Conservation (phyloP, 2,329 filamentous ascomycete species). For the Zymoseptoria ardabiliae region DNA sequence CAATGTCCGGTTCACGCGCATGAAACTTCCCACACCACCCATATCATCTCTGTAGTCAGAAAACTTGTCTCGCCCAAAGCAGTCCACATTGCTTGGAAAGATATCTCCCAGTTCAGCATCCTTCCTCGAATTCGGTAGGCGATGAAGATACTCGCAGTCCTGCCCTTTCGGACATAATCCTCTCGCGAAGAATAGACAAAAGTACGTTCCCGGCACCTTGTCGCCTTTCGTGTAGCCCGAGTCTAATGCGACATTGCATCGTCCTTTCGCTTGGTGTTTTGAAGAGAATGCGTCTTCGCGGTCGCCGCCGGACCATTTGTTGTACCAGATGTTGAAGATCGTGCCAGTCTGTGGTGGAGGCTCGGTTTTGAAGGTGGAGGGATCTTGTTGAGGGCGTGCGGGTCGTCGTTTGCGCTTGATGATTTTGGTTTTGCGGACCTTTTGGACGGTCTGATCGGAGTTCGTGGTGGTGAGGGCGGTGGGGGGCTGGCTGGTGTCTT, state of each 20-base stretch:
- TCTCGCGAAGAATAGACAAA: slow-evolving; percentile 87
- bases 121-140: slow-evolving; percentile 57
- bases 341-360: slow-evolving; percentile 88
- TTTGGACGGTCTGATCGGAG: slow-evolving; percentile 32
- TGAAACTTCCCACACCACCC: slow-evolving; percentile 91
- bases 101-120: slow-evolving; percentile 62
- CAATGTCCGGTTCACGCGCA: slow-evolving; percentile 86
- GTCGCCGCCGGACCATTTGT: slow-evolving; percentile 96
- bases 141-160: slow-evolving; percentile 90
- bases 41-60: slow-evolving; percentile 94
- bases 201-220: slow-evolving; percentile 59
- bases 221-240: slow-evolving; percentile 46
- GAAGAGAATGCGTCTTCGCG: slow-evolving; percentile 84
- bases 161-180: slow-evolving; percentile 76
- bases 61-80: slow-evolving; percentile 89
- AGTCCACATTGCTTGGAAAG: slow-evolving; percentile 90
- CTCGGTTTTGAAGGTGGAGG: slow-evolving; percentile 72
- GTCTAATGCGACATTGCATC: slow-evolving; percentile 76
- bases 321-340: slow-evolving; percentile 98
- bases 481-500: slow-evolving; percentile 19
- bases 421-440: slow-evolving; percentile 78
- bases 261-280: slow-evolving; percentile 71
- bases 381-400: slow-evolving; percentile 84
- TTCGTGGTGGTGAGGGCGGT: slow-evolving; percentile 18
- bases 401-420: slow-evolving; percentile 85